Conservation (phyloP, 306 rosid species). For the Pyrus bretschneideri region DNA sequence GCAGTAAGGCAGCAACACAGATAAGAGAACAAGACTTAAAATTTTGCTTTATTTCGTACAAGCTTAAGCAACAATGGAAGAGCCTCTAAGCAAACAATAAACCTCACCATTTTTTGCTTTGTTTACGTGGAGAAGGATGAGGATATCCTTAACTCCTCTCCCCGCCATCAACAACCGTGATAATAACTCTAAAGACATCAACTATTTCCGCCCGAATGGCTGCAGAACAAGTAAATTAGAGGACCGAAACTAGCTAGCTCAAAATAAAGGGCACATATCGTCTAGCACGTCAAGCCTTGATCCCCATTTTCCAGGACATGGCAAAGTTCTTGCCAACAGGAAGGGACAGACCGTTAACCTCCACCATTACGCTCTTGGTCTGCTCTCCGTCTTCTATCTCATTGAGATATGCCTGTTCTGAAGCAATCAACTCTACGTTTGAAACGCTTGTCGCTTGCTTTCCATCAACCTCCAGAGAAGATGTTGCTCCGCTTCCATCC, state of each 20-base stretch:
- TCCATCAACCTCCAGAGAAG: constrained; percentile 56
- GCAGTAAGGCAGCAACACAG: background rate
- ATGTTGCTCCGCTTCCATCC: constrained; percentile 39
- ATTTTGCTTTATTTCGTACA: constrained; percentile 22
- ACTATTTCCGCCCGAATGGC: background rate
- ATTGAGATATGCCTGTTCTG: constrained; percentile 34
- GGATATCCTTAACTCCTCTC: constrained; percentile 40
- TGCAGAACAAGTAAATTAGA: constrained; percentile 4
- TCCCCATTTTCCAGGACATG: constrained; percentile 76
- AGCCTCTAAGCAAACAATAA: background rate
- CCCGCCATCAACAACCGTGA: constrained; percentile 21
- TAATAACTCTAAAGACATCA: background rate
- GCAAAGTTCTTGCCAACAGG: constrained; percentile 77
- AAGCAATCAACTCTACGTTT: constrained; percentile 27
- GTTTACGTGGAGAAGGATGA: constrained; percentile 44
- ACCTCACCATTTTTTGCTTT: constrained; percentile 14
- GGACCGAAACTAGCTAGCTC: background rate
- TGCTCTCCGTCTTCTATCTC: constrained; percentile 35
- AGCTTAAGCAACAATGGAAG: constrained; percentile 10
- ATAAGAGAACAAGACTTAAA: background rate
- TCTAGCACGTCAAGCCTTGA: constrained; percentile 19
- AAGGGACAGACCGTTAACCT: constrained; percentile 56
- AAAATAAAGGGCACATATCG: background rate
- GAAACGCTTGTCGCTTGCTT: constrained; percentile 22
- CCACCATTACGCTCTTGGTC: constrained; percentile 51